phyloP scores from a whole-genome alignment of 73 alveolate genomes.

The Effrenium voratum region DNA sequence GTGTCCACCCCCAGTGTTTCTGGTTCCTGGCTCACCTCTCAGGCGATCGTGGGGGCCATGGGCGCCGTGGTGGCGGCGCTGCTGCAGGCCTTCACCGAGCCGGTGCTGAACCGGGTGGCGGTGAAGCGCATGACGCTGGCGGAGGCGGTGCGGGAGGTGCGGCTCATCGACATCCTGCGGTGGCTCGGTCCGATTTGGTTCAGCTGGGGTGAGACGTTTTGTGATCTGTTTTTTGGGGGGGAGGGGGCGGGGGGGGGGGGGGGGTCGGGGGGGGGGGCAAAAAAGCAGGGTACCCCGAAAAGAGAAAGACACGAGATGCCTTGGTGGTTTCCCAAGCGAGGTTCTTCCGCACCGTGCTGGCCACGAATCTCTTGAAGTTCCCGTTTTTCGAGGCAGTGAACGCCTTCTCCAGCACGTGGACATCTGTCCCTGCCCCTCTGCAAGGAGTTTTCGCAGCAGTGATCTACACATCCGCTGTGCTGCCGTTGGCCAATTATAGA shows the following conservation, averaged over 20 bases:
- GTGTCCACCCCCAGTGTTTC: not conserved
- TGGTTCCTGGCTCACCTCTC: not conserved
- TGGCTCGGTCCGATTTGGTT: no score
- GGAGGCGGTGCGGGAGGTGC: constrained; percentile 83
- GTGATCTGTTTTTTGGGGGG: no score
- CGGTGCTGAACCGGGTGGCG: constrained; percentile 91
- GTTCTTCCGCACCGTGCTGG: constrained; percentile 93
- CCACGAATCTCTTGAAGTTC: constrained; percentile 90
- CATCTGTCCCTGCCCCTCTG: constrained; percentile 60
- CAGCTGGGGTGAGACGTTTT: no score
- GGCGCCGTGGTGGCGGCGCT: constrained; percentile 88
- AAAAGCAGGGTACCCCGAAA: no score
- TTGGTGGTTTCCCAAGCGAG: no score
- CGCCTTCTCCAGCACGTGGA: constrained; percentile 41
- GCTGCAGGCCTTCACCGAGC: constrained; percentile 84
- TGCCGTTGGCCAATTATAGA: constrained; percentile 88
- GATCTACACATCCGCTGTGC: constrained; percentile 77
- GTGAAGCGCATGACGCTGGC: constrained; percentile 71
- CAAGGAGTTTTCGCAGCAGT: constrained; percentile 63
- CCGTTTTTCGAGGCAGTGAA: constrained; percentile 82
- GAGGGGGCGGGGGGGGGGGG: no score
- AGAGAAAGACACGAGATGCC: no score
- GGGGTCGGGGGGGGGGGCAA: no score
- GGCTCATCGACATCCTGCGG: constrained; percentile 88
- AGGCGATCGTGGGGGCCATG: constrained; percentile 34